Conservation (phyloP, 495 filamentous ascomycete species). For the Aspergillus kassunensis region DNA sequence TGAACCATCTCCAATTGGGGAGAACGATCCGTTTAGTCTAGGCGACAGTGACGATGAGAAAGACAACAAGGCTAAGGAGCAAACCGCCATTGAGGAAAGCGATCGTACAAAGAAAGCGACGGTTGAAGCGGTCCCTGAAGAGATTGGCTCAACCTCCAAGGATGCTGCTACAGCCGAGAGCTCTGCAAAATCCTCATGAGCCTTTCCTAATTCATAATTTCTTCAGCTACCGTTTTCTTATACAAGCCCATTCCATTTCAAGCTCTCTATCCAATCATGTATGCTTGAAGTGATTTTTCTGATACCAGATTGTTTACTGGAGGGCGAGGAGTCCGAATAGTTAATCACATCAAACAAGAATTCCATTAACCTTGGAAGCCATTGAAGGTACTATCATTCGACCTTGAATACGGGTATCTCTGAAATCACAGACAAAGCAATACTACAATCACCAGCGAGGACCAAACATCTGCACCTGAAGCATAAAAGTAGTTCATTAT, state of each 20-base stretch:
- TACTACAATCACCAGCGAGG: not conserved
- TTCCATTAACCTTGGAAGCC: not conserved
- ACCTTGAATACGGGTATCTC: slow-evolving; percentile 14
- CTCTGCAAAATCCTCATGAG: slow-evolving; percentile 26
- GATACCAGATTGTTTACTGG: slow-evolving; percentile 19
- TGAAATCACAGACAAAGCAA: not conserved
- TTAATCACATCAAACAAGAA: not conserved
- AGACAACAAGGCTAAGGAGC: slow-evolving; percentile 65
- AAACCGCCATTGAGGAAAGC: slow-evolving; percentile 57
- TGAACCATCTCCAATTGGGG: slow-evolving; percentile 80
- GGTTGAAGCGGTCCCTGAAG: slow-evolving; percentile 48
- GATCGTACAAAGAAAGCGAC: slow-evolving; percentile 70
- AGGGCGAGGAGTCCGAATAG: slow-evolving; percentile 1
- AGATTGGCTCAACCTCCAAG: slow-evolving; percentile 27
- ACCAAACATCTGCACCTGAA: not conserved
- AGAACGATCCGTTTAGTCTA: slow-evolving; percentile 94
- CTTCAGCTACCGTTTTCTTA: slow-evolving; percentile 1
- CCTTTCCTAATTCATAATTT: not conserved
- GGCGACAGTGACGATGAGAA: slow-evolving; percentile 95
- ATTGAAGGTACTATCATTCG: not conserved
- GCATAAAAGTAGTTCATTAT: slow-evolving; percentile 13
- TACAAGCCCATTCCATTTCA: not conserved
- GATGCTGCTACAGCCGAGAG: slow-evolving; percentile 26
- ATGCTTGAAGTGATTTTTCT: slow-evolving; percentile 14
- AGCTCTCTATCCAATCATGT: slow-evolving; percentile 1